Conservation (phyloP, 257 asterid species). For the Solanum virginianum region DNA sequence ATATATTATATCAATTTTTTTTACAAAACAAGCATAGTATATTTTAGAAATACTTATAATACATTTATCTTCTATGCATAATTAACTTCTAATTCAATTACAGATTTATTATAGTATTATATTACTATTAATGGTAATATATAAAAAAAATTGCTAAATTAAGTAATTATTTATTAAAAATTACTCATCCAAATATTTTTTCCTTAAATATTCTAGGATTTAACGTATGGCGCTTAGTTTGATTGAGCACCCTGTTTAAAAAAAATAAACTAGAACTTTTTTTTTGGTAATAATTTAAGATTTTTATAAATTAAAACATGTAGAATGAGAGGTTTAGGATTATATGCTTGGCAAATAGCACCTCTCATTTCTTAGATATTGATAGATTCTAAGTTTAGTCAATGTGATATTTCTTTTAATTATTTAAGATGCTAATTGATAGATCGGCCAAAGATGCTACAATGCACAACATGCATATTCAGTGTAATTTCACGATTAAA, state of each 20-base stretch:
- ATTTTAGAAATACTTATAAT: too few relatives aligned
- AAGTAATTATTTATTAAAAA: too few relatives aligned
- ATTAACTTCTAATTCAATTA: too few relatives aligned
- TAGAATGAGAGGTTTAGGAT: not conserved
- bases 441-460: not conserved
- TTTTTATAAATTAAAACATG: not conserved
- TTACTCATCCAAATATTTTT: too few relatives aligned
- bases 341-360: not conserved
- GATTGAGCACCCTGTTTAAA: not conserved
- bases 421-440: not conserved
- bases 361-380: not conserved
- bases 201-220: not conserved
- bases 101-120: too few relatives aligned
- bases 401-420: not conserved
- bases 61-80: too few relatives aligned
- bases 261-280: not conserved
- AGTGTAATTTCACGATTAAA: not conserved
- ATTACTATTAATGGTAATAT: too few relatives aligned
- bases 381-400: not conserved
- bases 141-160: too few relatives aligned
- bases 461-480: not conserved
- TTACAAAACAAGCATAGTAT: too few relatives aligned
- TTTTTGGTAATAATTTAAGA: not conserved
- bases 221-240: not conserved
- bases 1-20: too few relatives aligned